Evolutionary conservation across 495 filamentous ascomycete genomes (phyloP).

Genomic region (Bacidia gigantensis): DNA sequence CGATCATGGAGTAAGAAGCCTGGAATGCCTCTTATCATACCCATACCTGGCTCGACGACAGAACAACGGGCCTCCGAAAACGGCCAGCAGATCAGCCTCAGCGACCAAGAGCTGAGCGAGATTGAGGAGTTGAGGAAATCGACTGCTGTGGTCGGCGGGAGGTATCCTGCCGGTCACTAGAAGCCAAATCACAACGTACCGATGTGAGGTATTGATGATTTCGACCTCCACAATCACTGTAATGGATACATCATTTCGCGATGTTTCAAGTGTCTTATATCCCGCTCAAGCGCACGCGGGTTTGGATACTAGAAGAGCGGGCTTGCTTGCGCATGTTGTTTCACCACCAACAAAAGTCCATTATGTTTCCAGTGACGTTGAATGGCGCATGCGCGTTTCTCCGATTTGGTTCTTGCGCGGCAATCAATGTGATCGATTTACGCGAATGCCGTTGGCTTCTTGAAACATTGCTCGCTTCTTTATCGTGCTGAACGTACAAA

Average conservation of each 20-base stretch:
- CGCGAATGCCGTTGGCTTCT: not conserved
- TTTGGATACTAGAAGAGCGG: no score
- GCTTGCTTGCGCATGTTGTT: not conserved
- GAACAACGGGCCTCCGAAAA: constrained; percentile 35
- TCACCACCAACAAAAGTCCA: not conserved
- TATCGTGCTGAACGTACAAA: no score
- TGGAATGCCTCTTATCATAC: constrained; percentile 59
- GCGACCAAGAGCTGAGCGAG: constrained; percentile 32
- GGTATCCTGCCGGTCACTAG: constrained; percentile 17
- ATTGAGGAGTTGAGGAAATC: constrained; percentile 31
- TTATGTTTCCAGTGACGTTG: not conserved
- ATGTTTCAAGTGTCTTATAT: no score
- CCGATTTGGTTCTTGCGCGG: not conserved
- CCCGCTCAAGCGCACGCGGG: no score
- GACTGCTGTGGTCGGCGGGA: constrained; percentile 26
- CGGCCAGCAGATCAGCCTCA: constrained; percentile 25
- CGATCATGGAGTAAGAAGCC: constrained; percentile 37
- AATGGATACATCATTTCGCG: no score
- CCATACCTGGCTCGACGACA: constrained; percentile 63
- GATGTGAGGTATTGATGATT: no score
- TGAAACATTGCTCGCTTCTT: not conserved
- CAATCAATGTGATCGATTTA: not conserved
- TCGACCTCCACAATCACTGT: no score
- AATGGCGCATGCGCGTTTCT: not conserved
- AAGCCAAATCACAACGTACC: not conserved